Conservation (phyloP, 257 asterid genomes). For the Nicotiana undulata region DNA sequence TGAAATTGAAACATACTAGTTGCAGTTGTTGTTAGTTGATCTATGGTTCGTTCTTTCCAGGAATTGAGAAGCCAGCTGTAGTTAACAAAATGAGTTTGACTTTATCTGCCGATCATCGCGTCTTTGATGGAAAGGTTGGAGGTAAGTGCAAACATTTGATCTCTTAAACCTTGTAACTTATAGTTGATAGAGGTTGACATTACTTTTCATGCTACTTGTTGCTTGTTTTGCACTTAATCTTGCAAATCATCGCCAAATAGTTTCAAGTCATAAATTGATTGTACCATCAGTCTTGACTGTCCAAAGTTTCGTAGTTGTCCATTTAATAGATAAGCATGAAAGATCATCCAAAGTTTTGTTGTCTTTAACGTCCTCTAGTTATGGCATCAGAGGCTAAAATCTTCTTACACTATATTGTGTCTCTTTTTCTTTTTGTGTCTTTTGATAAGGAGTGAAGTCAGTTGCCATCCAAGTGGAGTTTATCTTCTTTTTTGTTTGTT, state of each 20-base stretch:
- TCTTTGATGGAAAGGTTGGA: slow-evolving; percentile 94
- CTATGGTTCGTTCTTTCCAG: slow-evolving; percentile 34
- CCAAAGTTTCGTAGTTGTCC: neutral
- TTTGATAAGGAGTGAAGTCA: neutral
- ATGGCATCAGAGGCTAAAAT: neutral
- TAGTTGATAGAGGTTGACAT: neutral
- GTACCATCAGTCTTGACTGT: neutral
- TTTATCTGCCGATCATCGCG: slow-evolving; percentile 93
- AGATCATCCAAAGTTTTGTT: neutral
- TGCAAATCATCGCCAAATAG: neutral
- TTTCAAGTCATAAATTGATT: neutral
- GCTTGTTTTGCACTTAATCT: neutral
- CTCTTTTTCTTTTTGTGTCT: neutral
- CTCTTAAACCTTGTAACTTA: neutral
- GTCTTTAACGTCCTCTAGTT: neutral
- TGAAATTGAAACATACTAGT: neutral
- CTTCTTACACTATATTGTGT: neutral
- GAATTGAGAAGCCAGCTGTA: slow-evolving; percentile 70
- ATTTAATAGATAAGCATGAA: neutral
- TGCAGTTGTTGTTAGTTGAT: neutral
- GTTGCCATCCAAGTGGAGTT: neutral
- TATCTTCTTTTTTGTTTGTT: neutral
- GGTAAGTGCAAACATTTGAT: slow-evolving; percentile 31
- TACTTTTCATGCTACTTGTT: neutral
- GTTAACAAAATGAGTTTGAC: slow-evolving; percentile 80